phyloP scores from a whole-genome alignment of 306 rosid species.

The Glycine soja region DNA sequence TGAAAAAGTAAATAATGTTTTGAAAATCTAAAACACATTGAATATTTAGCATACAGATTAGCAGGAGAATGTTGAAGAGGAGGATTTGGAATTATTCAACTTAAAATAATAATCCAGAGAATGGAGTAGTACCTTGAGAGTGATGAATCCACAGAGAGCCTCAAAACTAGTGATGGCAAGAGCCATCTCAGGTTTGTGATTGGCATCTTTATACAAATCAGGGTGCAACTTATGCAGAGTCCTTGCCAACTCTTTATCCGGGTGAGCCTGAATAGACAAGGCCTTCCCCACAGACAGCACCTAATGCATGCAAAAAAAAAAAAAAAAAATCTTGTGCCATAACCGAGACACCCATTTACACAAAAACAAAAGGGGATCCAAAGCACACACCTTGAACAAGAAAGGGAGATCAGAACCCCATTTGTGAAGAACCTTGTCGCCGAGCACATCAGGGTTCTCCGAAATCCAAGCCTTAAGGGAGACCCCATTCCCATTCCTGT shows the following conservation, averaged over 20 bases:
- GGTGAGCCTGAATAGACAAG: slow-evolving; percentile 97
- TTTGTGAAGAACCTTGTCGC: slow-evolving; percentile 63
- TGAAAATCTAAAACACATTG: neutral
- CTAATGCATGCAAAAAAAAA: slow-evolving; percentile 23
- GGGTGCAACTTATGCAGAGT: slow-evolving; percentile 77
- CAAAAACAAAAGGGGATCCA: neutral
- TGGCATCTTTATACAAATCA: slow-evolving; percentile 77
- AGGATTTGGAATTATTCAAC: neutral
- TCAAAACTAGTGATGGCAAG: slow-evolving; percentile 79
- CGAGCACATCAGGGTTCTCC: slow-evolving; percentile 74
- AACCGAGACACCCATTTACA: slow-evolving; percentile 1
- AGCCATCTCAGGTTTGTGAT: slow-evolving; percentile 99
- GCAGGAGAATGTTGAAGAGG: neutral
- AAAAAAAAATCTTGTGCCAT: neutral
- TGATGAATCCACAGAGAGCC: slow-evolving; percentile 93
- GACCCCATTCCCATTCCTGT: neutral
- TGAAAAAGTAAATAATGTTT: neutral
- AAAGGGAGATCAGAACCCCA: slow-evolving; percentile 96
- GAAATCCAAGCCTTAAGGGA: slow-evolving; percentile 80
- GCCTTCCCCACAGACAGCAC: slow-evolving; percentile 81
- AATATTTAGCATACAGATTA: neutral
- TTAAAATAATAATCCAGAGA: neutral
- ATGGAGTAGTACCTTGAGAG: slow-evolving; percentile 59
- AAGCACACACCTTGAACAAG: slow-evolving; percentile 68
- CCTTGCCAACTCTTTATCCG: slow-evolving; percentile 89